Base-by-base conservation (phyloP, 331 rosid genomes). In the Telfairia occidentalis region DNA sequence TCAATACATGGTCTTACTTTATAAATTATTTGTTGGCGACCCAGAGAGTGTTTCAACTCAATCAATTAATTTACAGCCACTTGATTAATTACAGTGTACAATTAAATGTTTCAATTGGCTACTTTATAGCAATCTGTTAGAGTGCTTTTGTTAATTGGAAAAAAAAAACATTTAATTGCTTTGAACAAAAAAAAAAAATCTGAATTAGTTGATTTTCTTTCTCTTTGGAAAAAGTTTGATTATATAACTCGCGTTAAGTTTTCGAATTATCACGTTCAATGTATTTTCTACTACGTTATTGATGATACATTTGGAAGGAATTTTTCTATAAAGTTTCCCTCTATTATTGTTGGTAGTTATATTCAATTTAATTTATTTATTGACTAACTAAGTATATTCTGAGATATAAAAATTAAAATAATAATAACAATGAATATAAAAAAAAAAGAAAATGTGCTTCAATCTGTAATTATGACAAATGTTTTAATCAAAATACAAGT, bases 21-120 rank as follows among this genome's bases (percentile, higher is more conserved):
- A 21, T 23, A 9, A 38, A 66, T 66, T 40, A 66, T 38, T 38
- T 40, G 19, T 40, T 66, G 73, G 73, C 52, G 52, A 29, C 73
- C 40, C 28, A n/a, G 48, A 35, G 19, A 34, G 16, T 1, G n/a
- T 23, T 66, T 34, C 52, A 66, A 10, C 73, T 40, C 46, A 3
- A 7, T 38, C 45, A 64, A 66, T 21, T 66, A 66, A 66, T 38
- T 21, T 66, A 38, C 73, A 38, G 30, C 53, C 2, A 67, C 21
- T 42, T 40, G 24, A 67, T 67, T 66, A 66, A 66, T 66, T 66
- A 64, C 71, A 38, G 13, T 12, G 71, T 64, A 37, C 37, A 64
- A 21, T 64, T 19, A 35, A 65, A 65, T 2, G 4, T 0, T 42
- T 5, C 37, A 42, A 66, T 21, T 40, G 4, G 2, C 30, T 59